Conservation (phyloP, 2,329 filamentous ascomycete genomes). For the Aurifilum marmelostoma region DNA sequence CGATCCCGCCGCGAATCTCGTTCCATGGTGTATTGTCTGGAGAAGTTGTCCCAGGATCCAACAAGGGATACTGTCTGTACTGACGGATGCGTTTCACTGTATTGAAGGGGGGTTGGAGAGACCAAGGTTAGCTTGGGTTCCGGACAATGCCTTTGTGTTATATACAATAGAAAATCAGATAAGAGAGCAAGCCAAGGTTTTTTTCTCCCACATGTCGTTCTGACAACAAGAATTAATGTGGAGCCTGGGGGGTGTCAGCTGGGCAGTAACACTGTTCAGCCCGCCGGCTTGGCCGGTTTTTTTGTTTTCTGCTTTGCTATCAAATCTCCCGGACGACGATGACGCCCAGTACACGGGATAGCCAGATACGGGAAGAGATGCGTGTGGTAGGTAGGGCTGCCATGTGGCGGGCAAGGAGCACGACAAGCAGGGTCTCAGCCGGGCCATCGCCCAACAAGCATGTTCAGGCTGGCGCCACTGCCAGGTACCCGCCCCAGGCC, state of each 20-base stretch:
- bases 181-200: neutral
- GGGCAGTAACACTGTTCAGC: constrained; percentile 25
- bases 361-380: neutral
- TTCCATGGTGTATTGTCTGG: constrained; percentile 76
- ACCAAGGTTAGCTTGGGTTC: constrained; percentile 17
- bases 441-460: constrained; percentile 13
- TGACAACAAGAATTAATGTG: neutral
- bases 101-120: neutral
- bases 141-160: constrained; percentile 20
- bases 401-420: constrained; percentile 25
- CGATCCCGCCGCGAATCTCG: constrained; percentile 74
- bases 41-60: constrained; percentile 96
- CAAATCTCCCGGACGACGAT: constrained; percentile 25
- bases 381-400: constrained; percentile 17
- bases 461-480: constrained; percentile 22
- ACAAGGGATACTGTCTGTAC: constrained; percentile 76
- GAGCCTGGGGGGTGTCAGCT: constrained; percentile 18
- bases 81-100: constrained; percentile 62
- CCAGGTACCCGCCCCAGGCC: constrained; percentile 29
- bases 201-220: too few species aligned
- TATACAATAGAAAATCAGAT: constrained; percentile 12
- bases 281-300: constrained; percentile 24
- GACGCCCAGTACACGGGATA: constrained; percentile 20
- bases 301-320: constrained; percentile 13
- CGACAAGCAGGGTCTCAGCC: constrained; percentile 18